Conservation (phyloP, 2,329 filamentous ascomycete genomes). For the Pestalotiopsis sp. region DNA sequence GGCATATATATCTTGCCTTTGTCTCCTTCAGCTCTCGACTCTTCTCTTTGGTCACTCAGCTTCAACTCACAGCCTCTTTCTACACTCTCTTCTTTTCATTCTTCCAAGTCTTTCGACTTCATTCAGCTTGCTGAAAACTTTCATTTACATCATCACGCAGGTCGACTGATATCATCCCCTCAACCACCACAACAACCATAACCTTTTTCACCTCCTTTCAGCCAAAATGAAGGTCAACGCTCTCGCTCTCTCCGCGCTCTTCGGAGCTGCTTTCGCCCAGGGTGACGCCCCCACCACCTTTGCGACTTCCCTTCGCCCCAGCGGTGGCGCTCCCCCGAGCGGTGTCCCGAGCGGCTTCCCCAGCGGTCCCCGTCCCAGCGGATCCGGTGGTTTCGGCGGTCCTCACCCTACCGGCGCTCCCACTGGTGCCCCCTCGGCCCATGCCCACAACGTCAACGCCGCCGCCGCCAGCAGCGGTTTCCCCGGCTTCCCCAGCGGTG, state of each 20-base stretch:
- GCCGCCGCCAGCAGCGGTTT: neutral
- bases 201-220: neutral
- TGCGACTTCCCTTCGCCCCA: slow-evolving; percentile 3
- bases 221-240: slow-evolving; percentile 18
- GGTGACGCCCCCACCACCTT: slow-evolving; percentile 5
- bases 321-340: slow-evolving; percentile 5
- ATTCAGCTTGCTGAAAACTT: slow-evolving; percentile 17
- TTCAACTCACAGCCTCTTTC: neutral
- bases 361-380: slow-evolving; percentile 4
- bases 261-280: slow-evolving; percentile 12
- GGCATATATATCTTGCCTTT: slow-evolving; percentile 1
- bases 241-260: slow-evolving; percentile 12
- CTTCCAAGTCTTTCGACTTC: neutral
- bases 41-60: neutral
- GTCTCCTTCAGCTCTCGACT: neutral
- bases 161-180: slow-evolving; percentile 10
- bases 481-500: slow-evolving; percentile 3
- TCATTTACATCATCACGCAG: slow-evolving; percentile 16
- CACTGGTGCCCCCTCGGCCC: neutral
- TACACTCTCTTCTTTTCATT: slow-evolving; percentile 1
- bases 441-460: neutral
- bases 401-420: neutral
- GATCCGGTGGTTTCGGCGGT: neutral
- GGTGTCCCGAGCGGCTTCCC: slow-evolving; percentile 10
- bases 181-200: slow-evolving; percentile 2